Evolutionary conservation across 495 filamentous ascomycete species (phyloP).

Genomic region (Lophiostoma macrostomum): DNA sequence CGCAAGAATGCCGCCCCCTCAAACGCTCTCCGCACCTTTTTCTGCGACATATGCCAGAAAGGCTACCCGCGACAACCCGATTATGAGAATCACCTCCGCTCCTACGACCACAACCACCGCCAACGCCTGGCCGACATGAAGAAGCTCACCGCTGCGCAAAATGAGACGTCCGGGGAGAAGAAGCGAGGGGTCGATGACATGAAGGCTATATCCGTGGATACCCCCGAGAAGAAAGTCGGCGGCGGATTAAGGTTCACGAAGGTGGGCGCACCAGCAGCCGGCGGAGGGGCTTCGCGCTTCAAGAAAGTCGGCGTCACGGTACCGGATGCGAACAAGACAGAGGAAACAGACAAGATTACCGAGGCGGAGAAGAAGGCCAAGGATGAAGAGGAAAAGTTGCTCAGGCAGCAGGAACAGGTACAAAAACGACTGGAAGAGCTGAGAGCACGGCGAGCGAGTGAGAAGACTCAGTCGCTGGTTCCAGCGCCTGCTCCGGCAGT

Average conservation of each 20-base stretch:
- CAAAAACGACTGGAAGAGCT: neutral
- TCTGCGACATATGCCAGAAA: slow-evolving; percentile 71
- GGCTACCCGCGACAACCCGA: slow-evolving; percentile 69
- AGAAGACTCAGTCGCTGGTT: too few relatives aligned
- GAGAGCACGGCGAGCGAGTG: neutral
- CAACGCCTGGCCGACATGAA: slow-evolving; percentile 66
- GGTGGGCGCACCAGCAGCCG: neutral
- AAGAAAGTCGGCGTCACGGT: slow-evolving; percentile 2
- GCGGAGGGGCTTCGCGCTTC: neutral
- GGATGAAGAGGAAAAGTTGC: neutral
- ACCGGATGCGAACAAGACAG: neutral
- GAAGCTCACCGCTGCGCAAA: slow-evolving; percentile 51
- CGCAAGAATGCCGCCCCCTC: slow-evolving; percentile 79
- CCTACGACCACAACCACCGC: slow-evolving; percentile 71
- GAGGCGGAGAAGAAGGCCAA: neutral
- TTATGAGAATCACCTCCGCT: slow-evolving; percentile 65
- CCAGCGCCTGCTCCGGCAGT: neutral
- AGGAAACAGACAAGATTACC: neutral
- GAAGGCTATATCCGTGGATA: neutral
- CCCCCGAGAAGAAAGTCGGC: neutral
- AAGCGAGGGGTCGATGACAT: neutral
- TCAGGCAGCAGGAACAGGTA: neutral
- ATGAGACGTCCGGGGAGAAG: neutral
- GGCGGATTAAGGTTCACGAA: slow-evolving; percentile 2
- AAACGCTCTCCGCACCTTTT: slow-evolving; percentile 84